Conservation (phyloP, 108 stramenopile species). For the Cyclostephanos tholiformis region DNA sequence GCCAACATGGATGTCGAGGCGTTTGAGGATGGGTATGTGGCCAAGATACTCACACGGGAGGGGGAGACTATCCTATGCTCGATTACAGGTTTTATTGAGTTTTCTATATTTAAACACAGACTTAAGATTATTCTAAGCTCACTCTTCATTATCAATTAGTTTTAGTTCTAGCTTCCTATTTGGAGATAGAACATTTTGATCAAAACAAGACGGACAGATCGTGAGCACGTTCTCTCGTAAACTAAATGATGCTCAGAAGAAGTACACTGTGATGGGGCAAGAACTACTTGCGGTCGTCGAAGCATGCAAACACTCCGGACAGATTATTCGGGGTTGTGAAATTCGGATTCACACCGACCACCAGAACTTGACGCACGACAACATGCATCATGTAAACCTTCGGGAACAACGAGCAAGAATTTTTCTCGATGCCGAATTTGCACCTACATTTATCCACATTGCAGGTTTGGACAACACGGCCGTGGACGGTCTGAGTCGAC, state of each 20-base stretch:
- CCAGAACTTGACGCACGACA: neutral
- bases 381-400: slow-evolving; percentile 7
- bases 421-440: slow-evolving; percentile 3
- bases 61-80: too few relatives aligned
- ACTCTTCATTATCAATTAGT: too few relatives aligned
- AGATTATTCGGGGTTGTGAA: slow-evolving; percentile 18
- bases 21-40: slow-evolving; percentile 94
- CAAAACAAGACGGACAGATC: too few relatives aligned
- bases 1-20: slow-evolving; percentile 99
- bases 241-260: slow-evolving; percentile 43
- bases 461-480: too few relatives aligned
- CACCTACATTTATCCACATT: too few relatives aligned
- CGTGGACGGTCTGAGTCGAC: too few relatives aligned
- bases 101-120: too few relatives aligned
- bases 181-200: too few relatives aligned
- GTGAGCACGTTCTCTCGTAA: slow-evolving; percentile 31
- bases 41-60: slow-evolving; percentile 90
- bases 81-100: too few relatives aligned
- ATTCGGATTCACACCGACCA: slow-evolving; percentile 11
- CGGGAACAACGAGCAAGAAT: too few relatives aligned
- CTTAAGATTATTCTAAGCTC: too few relatives aligned
- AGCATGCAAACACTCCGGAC: slow-evolving; percentile 16
- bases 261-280: slow-evolving; percentile 47
- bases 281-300: slow-evolving; percentile 46
- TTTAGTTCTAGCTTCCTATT: too few relatives aligned